These are phyloP conservation scores for Rosellinia necatrix DNA, from an alignment of 2,329 filamentous ascomycete genomes.

Conservation along the genomic window DNA sequence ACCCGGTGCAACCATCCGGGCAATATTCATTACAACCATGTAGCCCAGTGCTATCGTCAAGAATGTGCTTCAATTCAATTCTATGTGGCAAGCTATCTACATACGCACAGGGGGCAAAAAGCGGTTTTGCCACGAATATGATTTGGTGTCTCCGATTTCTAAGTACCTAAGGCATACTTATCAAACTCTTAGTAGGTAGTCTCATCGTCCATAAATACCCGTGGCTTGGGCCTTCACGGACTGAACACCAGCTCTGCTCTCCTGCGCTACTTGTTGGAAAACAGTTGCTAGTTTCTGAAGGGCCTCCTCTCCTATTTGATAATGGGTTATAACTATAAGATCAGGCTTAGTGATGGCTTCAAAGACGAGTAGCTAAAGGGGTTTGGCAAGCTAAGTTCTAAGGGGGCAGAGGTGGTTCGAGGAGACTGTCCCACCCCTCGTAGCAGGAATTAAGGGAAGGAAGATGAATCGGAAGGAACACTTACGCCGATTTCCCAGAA, in stretches of 20 bases:
- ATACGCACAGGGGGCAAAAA: no score
- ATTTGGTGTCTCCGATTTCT: background rate
- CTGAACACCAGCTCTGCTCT: conserved; percentile 42
- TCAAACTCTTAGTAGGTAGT: background rate
- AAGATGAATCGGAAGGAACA: background rate
- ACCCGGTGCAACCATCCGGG: background rate
- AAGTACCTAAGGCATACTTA: background rate
- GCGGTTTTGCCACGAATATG: no score
- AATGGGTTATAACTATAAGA: conserved; percentile 40
- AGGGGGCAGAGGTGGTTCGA: background rate
- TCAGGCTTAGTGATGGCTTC: background rate
- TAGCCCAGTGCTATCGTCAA: background rate
- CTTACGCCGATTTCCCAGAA: conserved; percentile 33
- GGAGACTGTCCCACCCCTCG: background rate
- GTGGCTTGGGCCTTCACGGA: conserved; percentile 1
- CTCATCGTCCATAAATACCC: conserved; percentile 29
- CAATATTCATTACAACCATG: background rate
- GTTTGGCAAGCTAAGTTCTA: background rate
- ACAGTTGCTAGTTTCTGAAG: conserved; percentile 52
- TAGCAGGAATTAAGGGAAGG: background rate
- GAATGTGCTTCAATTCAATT: background rate
- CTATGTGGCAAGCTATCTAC: conserved; percentile 7
- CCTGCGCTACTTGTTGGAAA: conserved; percentile 45
- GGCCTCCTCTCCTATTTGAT: conserved; percentile 63
- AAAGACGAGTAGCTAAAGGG: background rate